Conservation (phyloP, 371 early-diverging fungal species). For the Apophysomyces ossiformis region DNA sequence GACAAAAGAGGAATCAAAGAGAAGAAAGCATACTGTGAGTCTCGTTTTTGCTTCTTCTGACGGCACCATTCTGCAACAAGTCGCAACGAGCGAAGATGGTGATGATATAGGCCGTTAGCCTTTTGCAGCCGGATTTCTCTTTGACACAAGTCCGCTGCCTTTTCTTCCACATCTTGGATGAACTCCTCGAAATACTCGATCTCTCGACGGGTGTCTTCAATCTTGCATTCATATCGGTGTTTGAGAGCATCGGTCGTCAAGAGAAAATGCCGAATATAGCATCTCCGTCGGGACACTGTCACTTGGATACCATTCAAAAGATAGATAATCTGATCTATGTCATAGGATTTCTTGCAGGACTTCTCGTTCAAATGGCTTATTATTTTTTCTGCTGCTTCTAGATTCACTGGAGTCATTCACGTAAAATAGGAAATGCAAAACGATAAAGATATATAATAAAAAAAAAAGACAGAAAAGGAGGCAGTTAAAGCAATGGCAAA, state of each 20-base stretch:
- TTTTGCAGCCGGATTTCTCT: background rate
- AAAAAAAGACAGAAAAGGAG: conserved; percentile 12
- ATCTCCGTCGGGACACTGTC: conserved; percentile 8
- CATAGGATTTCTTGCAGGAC: background rate
- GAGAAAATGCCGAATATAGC: conserved; percentile 12
- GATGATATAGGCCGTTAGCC: background rate
- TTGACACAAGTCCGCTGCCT: background rate
- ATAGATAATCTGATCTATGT: background rate
- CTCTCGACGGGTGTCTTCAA: conserved; percentile 13
- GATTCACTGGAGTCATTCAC: conserved; percentile 1
- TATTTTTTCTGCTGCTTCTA: conserved; percentile 10
- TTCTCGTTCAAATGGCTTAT: background rate
- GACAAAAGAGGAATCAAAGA: conserved; percentile 35
- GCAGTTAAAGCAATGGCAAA: conserved; percentile 3
- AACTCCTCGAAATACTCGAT: conserved; percentile 5
- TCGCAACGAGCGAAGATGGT: background rate
- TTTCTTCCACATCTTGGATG: background rate
- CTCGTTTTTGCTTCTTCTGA: conserved; percentile 27
- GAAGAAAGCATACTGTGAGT: conserved; percentile 31
- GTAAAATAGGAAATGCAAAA: background rate
- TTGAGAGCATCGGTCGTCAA: conserved; percentile 14
- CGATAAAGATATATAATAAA: background rate
- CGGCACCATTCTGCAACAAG: conserved; percentile 27
- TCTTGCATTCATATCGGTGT: conserved; percentile 18
- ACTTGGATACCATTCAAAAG: conserved; percentile 8